Conservation (phyloP, 306 rosid species). For the Dryas alaskensis region DNA sequence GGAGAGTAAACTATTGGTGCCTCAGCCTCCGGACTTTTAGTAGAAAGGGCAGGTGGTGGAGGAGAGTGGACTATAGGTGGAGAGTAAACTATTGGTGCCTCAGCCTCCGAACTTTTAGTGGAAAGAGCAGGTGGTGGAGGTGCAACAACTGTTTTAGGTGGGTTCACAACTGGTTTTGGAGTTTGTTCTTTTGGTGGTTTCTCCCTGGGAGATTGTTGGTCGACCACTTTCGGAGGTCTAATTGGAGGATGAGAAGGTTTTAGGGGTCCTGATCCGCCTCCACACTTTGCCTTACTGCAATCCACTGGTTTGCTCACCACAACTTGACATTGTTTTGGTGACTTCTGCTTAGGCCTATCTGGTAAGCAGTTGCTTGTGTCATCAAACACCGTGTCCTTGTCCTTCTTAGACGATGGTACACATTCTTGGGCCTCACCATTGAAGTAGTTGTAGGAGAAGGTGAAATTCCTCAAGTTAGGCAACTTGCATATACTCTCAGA, state of each 20-base stretch:
- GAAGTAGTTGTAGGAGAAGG: constrained; percentile 58
- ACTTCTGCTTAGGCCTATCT: constrained; percentile 55
- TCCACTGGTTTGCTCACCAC: constrained; percentile 58
- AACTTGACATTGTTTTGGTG: constrained; percentile 21
- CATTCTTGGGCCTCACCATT: constrained; percentile 59
- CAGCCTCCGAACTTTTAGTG: not conserved
- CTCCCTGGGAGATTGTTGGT: too few species aligned
- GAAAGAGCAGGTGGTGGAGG: not conserved
- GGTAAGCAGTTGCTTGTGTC: constrained; percentile 59
- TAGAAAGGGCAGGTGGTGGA: not conserved
- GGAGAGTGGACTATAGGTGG: too few species aligned
- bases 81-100: not conserved
- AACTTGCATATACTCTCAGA: constrained; percentile 43
- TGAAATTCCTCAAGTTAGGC: constrained; percentile 50
- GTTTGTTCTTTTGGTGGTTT: constrained; percentile 1
- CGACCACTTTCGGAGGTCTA: too few species aligned
- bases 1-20: constrained; percentile 13
- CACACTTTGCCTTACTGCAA: constrained; percentile 61
- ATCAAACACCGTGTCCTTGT: constrained; percentile 30
- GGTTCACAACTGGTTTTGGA: too few species aligned
- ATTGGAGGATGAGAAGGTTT: constrained; percentile 13
- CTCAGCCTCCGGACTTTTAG: too few species aligned
- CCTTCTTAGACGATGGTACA: constrained; percentile 16
- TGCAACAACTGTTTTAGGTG: not conserved
- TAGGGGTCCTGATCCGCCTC: constrained; percentile 21